A percentile compares a stretch with the other conserved stretches of the same genome.
Evolutionary conservation across 116 monocot species (phyloP).

Genomic region (Phalaenopsis hybrid): DNA sequence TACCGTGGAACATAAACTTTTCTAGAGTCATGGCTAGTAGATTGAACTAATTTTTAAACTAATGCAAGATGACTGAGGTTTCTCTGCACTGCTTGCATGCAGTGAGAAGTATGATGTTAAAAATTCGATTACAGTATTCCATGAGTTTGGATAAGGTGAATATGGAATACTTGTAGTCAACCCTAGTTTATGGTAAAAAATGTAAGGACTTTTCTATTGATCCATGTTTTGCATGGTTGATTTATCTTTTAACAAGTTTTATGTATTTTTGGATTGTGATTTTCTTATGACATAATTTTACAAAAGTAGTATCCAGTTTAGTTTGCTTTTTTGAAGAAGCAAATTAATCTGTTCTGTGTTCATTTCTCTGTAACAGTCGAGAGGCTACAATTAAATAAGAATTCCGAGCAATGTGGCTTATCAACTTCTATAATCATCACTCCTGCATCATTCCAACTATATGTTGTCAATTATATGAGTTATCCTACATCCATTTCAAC

Average conservation of each 20-base stretch:
- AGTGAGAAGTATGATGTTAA: constrained; percentile 79
- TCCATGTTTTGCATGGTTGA: no score
- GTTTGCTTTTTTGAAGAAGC: no score
- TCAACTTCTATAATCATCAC: background rate
- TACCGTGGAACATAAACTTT: constrained; percentile 49
- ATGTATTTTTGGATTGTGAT: no score
- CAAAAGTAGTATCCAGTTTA: no score
- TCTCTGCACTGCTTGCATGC: constrained; percentile 98
- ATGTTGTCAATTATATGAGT: background rate
- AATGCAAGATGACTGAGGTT: constrained; percentile 63
- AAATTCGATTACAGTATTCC: background rate
- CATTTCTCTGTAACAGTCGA: no score
- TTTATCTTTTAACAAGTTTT: no score
- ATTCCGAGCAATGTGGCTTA: background rate
- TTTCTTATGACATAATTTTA: no score
- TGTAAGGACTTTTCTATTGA: no score
- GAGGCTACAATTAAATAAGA: no score
- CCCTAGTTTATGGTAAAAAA: no score
- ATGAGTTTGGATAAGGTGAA: background rate
- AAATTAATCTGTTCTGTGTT: no score
- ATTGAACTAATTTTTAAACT: constrained; percentile 66
- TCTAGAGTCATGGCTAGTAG: constrained; percentile 45
- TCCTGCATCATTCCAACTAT: background rate
- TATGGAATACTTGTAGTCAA: no score
- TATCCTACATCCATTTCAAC: background rate